A percentile compares a stretch with the other conserved stretches of the same genome.
These are phyloP conservation scores for Podospora australis DNA, from an alignment of 495 filamentous ascomycete genomes.

Conservation along the genomic window DNA sequence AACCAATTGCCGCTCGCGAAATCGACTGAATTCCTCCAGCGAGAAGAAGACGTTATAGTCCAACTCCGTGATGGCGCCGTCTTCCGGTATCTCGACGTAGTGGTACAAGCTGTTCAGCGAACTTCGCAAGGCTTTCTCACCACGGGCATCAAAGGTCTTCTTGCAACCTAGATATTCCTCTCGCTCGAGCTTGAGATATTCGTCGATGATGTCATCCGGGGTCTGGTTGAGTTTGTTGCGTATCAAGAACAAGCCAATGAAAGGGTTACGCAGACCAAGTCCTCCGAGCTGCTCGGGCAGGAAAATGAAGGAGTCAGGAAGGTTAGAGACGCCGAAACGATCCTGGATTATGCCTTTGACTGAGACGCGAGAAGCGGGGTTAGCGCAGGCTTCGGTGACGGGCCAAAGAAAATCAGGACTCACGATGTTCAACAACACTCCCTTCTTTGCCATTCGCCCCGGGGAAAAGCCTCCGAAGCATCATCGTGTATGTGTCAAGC, in stretches of 20 bases:
- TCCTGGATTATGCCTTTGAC: constrained; percentile 47
- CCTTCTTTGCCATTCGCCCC: constrained; percentile 13
- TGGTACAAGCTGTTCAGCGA: constrained; percentile 9
- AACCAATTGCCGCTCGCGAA: constrained; percentile 32
- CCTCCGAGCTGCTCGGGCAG: constrained; percentile 49
- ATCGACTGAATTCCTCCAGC: constrained; percentile 42
- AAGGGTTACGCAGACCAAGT: constrained; percentile 50
- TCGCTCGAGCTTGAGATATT: constrained; percentile 32
- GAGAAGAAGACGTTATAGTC: constrained; percentile 32
- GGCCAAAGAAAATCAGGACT: neutral
- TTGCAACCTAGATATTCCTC: constrained; percentile 24
- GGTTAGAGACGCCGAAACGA: constrained; percentile 46
- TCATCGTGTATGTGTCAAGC: constrained; percentile 50
- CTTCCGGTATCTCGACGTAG: neutral
- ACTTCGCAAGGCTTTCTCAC: constrained; percentile 27
- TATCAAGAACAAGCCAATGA: constrained; percentile 37
- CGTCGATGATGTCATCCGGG: constrained; percentile 29
- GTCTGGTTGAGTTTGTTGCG: constrained; percentile 26
- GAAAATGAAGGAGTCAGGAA: constrained; percentile 62
- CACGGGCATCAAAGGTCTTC: constrained; percentile 36
- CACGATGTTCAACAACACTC: constrained; percentile 30
- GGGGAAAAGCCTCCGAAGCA: constrained; percentile 47
- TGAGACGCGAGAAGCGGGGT: neutral
- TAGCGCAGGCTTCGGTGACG: neutral
- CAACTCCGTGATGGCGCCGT: neutral